Base-by-base conservation (phyloP, 1,139 yeast species). In the Ogataea hybrid region DNA sequence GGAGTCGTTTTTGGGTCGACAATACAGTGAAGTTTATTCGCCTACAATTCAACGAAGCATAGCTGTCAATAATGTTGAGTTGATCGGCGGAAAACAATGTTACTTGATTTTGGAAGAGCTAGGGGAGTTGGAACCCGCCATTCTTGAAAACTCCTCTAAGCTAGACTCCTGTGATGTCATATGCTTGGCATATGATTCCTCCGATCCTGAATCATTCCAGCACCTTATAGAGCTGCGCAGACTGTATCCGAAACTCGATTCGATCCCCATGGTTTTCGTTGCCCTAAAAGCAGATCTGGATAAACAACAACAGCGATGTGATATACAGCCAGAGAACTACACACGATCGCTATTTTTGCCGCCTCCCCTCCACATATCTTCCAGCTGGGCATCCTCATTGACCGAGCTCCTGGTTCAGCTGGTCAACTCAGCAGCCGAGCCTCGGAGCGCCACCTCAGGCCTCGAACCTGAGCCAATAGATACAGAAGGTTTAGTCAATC, bases 241-340 rank as follows among this genome's bases (percentile, higher is more conserved):
- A 35, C 73, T 70, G 47, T 79, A 83, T 55, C 75, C 79, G 0
- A 67, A 69, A 30, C 65, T 90, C 30, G 82, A 80, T 54, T 79
- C 79, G 41, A 68, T 90, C 2, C 98, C 98, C 0, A 76, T 86
- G 5, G 83, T 90, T 0, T 87, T 83, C 59, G 97, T 89, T 1
- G 98, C 96, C 0, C 67, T 89, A 22, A 92, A 92, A 58, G 97
- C 98, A 0, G 98, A 92, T 62, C 69, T 89, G 34, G 98, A 92
- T 61, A 81, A 95, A 52, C 97, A 90, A 58, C 97, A 90, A 56
- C 98, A 92, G 58, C 63, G 98, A 25, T 79, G 85, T 25, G 87
- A 80, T 43, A 69, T 75, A 5, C 96, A 88, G 57, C 98, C 98
- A 0, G 97, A 92, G 55, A 84, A 78, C 32, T 89, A 84, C 57